Conservation (phyloP, 2,329 filamentous ascomycete species). For the Tympanopsis confertula region DNA sequence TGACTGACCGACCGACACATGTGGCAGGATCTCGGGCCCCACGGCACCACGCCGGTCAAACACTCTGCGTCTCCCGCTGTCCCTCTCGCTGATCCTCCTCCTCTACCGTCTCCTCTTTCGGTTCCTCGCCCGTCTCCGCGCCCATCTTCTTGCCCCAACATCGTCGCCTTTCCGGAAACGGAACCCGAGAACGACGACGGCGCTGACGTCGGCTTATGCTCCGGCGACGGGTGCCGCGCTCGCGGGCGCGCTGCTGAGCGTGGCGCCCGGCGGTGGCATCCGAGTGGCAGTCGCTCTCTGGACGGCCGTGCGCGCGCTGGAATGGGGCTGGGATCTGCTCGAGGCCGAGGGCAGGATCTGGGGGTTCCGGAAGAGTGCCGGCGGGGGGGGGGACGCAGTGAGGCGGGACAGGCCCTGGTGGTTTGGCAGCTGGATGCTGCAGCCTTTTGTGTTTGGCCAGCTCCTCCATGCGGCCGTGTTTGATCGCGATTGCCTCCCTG, state of each 20-base stretch:
- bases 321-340: conserved; percentile 46
- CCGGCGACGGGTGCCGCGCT: conserved; percentile 50
- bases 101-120: conserved; percentile 52
- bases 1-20: conserved; percentile 6
- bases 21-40: background rate
- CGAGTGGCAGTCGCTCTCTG: conserved; percentile 49
- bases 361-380: conserved; percentile 29
- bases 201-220: conserved; percentile 44
- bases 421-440: conserved; percentile 36
- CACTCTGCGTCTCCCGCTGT: conserved; percentile 42
- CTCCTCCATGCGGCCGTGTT: conserved; percentile 37
- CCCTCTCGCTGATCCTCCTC: conserved; percentile 47
- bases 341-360: conserved; percentile 43
- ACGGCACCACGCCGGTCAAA: conserved; percentile 22
- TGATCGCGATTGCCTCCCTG: conserved; percentile 32
- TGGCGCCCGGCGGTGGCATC: conserved; percentile 43
- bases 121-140: conserved; percentile 45
- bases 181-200: conserved; percentile 41
- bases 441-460: conserved; percentile 34
- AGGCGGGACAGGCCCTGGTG: conserved; percentile 40
- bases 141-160: conserved; percentile 41
- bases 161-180: conserved; percentile 45
- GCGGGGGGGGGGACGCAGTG: conserved; percentile 33
- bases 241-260: conserved; percentile 45
- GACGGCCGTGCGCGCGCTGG: conserved; percentile 39